Percentiles rank a stretch among this genome's conserved stretches.
Conservation (phyloP, 495 filamentous ascomycete genomes). For the Annulohypoxylon maeteangense region DNA sequence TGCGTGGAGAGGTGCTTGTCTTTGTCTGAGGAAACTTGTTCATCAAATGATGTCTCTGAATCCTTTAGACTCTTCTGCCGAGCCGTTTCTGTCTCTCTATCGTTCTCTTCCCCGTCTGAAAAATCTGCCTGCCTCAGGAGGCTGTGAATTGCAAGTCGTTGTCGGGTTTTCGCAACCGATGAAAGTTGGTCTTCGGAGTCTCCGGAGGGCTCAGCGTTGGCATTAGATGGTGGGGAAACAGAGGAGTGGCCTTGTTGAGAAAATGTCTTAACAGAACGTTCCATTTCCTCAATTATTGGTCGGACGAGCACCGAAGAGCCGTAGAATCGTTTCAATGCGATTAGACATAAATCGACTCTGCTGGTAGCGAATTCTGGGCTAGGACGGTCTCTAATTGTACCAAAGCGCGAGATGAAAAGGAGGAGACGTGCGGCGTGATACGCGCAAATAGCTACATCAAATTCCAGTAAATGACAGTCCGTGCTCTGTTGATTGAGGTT, state of each 20-base stretch:
- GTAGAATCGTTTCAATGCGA: conserved; percentile 32
- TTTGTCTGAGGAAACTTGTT: neutral
- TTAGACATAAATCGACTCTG: conserved; percentile 32
- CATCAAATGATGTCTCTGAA: neutral
- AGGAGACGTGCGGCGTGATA: conserved; percentile 31
- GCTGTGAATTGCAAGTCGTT: conserved; percentile 34
- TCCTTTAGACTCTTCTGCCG: neutral
- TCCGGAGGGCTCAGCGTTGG: neutral
- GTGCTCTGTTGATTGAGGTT: conserved; percentile 31
- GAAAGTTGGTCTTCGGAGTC: conserved; percentile 15
- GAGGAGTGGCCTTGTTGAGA: conserved; percentile 2
- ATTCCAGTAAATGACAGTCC: conserved; percentile 23
- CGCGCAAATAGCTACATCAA: conserved; percentile 36
- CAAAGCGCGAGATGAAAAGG: conserved; percentile 37
- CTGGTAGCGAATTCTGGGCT: conserved; percentile 32
- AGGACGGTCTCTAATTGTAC: conserved; percentile 14
- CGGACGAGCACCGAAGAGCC: conserved; percentile 18
- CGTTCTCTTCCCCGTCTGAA: conserved; percentile 29
- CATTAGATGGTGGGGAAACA: neutral
- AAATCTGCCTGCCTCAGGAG: conserved; percentile 32
- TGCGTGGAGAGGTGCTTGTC: neutral
- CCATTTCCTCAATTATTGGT: conserved; percentile 33
- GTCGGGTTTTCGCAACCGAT: conserved; percentile 17
- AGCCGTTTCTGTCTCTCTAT: neutral
- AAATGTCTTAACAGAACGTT: conserved; percentile 24